These are phyloP conservation scores for Rosellinia necatrix DNA, from an alignment of 2,329 filamentous ascomycete species.

Conservation along the genomic window DNA sequence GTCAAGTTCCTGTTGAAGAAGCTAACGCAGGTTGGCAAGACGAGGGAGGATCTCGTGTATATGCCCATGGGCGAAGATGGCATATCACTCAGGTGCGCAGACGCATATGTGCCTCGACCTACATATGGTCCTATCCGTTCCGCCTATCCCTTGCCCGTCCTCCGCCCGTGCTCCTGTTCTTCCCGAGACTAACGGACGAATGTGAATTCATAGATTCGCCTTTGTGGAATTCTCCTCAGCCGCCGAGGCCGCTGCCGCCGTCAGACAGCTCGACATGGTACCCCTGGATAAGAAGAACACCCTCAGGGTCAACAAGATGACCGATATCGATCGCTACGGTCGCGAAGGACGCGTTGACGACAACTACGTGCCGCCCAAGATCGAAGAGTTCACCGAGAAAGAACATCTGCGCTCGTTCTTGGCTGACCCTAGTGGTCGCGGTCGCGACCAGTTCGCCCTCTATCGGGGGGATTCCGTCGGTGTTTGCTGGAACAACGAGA, in stretches of 20 bases:
- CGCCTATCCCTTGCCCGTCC: too few relatives aligned
- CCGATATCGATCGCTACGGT: constrained; percentile 95
- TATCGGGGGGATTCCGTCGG: constrained; percentile 90
- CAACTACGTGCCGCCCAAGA: constrained; percentile 79
- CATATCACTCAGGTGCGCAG: constrained; percentile 76
- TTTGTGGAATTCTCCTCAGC: constrained; percentile 96
- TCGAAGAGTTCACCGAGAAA: constrained; percentile 86
- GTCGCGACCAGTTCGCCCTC: constrained; percentile 94
- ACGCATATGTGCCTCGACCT: constrained; percentile 36
- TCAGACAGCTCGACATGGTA: constrained; percentile 83
- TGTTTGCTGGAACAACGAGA: constrained; percentile 98
- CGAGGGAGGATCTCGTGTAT: constrained; percentile 83
- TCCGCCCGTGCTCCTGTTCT: too few relatives aligned
- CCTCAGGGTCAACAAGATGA: constrained; percentile 95
- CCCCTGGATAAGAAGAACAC: constrained; percentile 97
- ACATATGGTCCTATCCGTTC: background rate
- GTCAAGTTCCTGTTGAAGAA: constrained; percentile 96
- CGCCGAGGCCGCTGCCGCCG: constrained; percentile 85
- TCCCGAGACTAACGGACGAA: too few relatives aligned
- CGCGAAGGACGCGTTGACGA: constrained; percentile 93
- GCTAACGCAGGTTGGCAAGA: constrained; percentile 82
- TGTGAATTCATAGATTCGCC: constrained; percentile 86
- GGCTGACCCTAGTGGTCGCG: constrained; percentile 76
- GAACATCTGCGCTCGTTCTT: constrained; percentile 96
- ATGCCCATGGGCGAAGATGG: constrained; percentile 93